Conservation (phyloP, 345 rosid genomes). For the Bruguiera parviflora region DNA sequence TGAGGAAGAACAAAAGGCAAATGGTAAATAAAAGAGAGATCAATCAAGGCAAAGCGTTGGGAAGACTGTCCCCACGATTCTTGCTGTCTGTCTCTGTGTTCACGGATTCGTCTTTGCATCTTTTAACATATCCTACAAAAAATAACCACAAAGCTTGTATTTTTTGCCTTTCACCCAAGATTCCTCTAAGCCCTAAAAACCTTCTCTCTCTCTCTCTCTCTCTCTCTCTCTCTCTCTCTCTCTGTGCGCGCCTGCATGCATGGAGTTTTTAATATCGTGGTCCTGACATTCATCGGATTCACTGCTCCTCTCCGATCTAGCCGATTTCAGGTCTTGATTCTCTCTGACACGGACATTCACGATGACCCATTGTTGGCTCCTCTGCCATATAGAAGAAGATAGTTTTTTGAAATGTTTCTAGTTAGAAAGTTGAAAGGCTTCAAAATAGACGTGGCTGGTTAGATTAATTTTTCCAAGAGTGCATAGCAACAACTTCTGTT, state of each 20-base stretch:
- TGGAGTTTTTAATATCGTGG: not conserved
- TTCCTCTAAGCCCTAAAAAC: slow-evolving; percentile 15
- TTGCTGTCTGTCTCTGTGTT: slow-evolving; percentile 33
- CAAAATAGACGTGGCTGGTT: too few relatives aligned
- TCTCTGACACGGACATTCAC: not conserved
- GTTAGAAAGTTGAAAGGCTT: too few relatives aligned
- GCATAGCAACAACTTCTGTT: too few relatives aligned
- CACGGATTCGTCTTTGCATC: slow-evolving; percentile 36
- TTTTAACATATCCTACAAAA: slow-evolving; percentile 23
- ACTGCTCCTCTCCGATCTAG: not conserved
- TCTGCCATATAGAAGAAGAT: not conserved
- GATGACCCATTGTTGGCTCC: not conserved
- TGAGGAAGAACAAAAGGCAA: not conserved
- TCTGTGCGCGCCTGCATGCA: not conserved
- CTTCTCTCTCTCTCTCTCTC: not conserved
- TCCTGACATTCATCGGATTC: slow-evolving; percentile 27
- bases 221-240: not conserved
- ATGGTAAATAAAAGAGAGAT: too few relatives aligned
- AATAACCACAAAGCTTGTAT: slow-evolving; percentile 27
- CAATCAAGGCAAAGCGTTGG: slow-evolving; percentile 9
- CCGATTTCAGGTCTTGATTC: not conserved
- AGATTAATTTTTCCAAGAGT: too few relatives aligned
- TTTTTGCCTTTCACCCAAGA: slow-evolving; percentile 27
- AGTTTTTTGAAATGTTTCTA: not conserved
- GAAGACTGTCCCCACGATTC: slow-evolving; percentile 38